phyloP scores from a whole-genome alignment of 2,329 filamentous ascomycete species.

The Penicillium sp. region DNA sequence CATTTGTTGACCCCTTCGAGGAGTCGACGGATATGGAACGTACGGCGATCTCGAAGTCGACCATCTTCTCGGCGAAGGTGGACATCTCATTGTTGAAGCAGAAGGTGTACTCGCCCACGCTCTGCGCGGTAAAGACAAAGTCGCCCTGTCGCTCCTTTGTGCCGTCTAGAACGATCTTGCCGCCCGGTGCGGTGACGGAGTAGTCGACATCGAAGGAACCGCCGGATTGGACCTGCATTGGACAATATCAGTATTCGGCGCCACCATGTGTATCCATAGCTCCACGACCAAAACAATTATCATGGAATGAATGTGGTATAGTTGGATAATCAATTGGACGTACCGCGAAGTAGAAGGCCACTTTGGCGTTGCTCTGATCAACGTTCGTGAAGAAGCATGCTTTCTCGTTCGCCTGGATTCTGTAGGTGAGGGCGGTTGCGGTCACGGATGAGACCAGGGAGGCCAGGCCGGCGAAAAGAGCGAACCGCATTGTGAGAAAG shows the following conservation, averaged over 20 bases:
- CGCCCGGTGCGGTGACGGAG: slow-evolving; percentile 74
- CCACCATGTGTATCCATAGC: not conserved
- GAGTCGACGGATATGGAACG: slow-evolving; percentile 33
- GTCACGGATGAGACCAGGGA: slow-evolving; percentile 67
- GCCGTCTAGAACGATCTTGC: slow-evolving; percentile 78
- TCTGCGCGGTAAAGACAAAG: slow-evolving; percentile 93
- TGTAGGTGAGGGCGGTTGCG: slow-evolving; percentile 92
- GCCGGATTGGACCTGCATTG: slow-evolving; percentile 85
- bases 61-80: slow-evolving; percentile 94
- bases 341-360: slow-evolving; percentile 99
- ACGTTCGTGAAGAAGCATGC: slow-evolving; percentile 90
- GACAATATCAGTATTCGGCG: slow-evolving; percentile 5
- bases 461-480: slow-evolving; percentile 66
- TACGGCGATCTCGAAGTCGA: slow-evolving; percentile 96
- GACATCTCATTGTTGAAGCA: slow-evolving; percentile 99
- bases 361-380: slow-evolving; percentile 75
- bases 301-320: not conserved
- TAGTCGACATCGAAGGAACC: slow-evolving; percentile 98
- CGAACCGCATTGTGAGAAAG: slow-evolving; percentile 60
- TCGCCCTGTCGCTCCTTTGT: slow-evolving; percentile 93
- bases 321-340: slow-evolving; percentile 36
- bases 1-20: not conserved
- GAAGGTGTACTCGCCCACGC: slow-evolving; percentile 86
- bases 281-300: not conserved
- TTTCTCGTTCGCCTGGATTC: slow-evolving; percentile 83